Base-by-base conservation (phyloP, 75 land plant genomes). In the Larix kaempferi region DNA sequence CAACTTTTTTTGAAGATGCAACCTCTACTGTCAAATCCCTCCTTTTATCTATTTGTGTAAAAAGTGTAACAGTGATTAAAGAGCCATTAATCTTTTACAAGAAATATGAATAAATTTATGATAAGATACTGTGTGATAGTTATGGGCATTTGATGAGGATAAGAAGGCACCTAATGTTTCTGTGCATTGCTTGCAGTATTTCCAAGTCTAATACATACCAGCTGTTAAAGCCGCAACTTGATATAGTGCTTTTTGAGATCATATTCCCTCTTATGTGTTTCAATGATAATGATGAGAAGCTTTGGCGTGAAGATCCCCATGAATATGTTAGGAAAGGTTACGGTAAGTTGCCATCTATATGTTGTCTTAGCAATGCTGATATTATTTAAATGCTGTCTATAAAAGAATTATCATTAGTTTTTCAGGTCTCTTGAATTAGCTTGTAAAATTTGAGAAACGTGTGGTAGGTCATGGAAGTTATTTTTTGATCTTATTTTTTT, bases 211-310 rank as follows among this genome's bases (percentile, higher is more conserved):
- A 81, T 37, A 97, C 94, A 86, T 97, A 92, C 76, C 88, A 89
- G 75, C 66, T 90, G 84, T 75, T 97, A 80, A 92, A 92, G 78
- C 95, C 99, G 8, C 92, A 86, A 26, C 86, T 97, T 73, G 99
- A 95, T 81, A 81, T 87, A 35, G 74, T 97, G 29, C 92, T 97
- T 14, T 97, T 93, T 85, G 99, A 97, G 65, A 97, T 97, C 39
- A 88, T 97, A 52, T 97, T 97, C 73, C 99, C 99, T n/a, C 92
- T 97, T 19, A 95, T 97, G 98, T 97, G 99, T 78, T 97, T 97
- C 82, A 92, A 89, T 83, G 95, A 94, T 76, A 82, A 85, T 64
- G 99, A 97, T 80, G 89, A 97, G 62, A 90, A 80, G 83, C 86
- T 97, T 13, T 97, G 99, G 99, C 87, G 91, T 78, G 99, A 94